Percentiles rank a stretch among this genome's conserved stretches.
These are phyloP conservation scores for Vitis rotundifolia DNA, from an alignment of 164 flowering plant species.

Conservation along the genomic window DNA sequence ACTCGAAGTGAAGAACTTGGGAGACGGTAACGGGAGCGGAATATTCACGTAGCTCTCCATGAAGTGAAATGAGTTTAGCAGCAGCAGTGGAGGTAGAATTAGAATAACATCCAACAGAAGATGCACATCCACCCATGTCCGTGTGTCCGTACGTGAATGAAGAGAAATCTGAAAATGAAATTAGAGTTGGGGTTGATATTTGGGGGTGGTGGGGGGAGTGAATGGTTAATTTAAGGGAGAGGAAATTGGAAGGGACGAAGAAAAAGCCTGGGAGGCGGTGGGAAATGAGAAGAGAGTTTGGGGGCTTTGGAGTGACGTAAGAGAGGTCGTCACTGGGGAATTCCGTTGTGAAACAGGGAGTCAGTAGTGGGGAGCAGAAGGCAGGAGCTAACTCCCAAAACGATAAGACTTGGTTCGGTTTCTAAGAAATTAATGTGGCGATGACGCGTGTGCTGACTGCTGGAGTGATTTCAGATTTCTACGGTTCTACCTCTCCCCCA, in stretches of 20 bases:
- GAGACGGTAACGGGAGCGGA: constrained; percentile 34
- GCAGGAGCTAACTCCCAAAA: too few relatives aligned
- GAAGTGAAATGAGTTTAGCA: constrained; percentile 36
- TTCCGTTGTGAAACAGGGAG: too few relatives aligned
- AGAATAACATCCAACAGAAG: neutral
- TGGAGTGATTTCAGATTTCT: too few relatives aligned
- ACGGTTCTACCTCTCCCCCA: too few relatives aligned
- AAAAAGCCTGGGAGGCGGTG: neutral
- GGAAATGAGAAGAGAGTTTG: too few relatives aligned
- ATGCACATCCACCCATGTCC: constrained; percentile 21
- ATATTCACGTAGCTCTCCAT: constrained; percentile 41
- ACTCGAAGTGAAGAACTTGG: constrained; percentile 30
- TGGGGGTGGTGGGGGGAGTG: neutral
- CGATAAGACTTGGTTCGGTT: too few relatives aligned
- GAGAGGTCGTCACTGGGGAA: neutral
- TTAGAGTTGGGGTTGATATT: too few relatives aligned
- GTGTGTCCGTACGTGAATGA: neutral
- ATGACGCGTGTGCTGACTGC: neutral
- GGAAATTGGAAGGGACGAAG: too few relatives aligned
- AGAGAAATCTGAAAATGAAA: neutral
- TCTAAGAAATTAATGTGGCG: neutral
- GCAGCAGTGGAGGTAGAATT: constrained; percentile 3
- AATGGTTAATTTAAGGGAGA: neutral
- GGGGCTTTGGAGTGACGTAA: neutral
- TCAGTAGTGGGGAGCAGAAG: too few relatives aligned